Conservation (phyloP, 495 filamentous ascomycete species). For the Paragyromitra xinjiangensis region DNA sequence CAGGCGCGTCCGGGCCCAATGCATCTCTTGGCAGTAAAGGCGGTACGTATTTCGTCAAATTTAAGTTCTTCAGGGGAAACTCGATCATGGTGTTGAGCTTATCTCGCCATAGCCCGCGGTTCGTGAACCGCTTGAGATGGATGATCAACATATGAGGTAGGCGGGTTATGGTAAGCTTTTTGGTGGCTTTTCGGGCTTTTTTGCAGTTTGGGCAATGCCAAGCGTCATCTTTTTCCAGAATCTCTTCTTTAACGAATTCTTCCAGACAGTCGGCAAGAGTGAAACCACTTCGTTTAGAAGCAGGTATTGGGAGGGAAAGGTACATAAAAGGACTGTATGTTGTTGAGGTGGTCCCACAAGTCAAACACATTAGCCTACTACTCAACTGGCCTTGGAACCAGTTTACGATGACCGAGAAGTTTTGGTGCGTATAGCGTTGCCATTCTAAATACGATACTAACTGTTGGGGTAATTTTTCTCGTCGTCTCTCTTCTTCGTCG, state of each 20-base stretch:
- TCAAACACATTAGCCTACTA: slow-evolving; percentile 69
- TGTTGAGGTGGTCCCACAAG: slow-evolving; percentile 72
- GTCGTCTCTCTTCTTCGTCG: slow-evolving; percentile 68
- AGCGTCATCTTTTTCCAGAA: slow-evolving; percentile 70
- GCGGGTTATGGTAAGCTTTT: slow-evolving; percentile 76
- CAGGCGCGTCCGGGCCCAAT: slow-evolving; percentile 49
- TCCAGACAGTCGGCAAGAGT: slow-evolving; percentile 70
- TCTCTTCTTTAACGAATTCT: slow-evolving; percentile 74
- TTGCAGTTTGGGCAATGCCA: slow-evolving; percentile 80
- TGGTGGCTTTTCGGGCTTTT: slow-evolving; percentile 71
- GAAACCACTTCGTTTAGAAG: slow-evolving; percentile 39
- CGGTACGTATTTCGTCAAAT: slow-evolving; percentile 70
- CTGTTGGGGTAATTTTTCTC: slow-evolving; percentile 70
- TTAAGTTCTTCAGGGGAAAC: slow-evolving; percentile 72
- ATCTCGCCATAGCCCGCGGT: slow-evolving; percentile 63
- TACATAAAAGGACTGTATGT: slow-evolving; percentile 73
- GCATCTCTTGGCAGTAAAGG: slow-evolving; percentile 56
- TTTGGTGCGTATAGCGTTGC: slow-evolving; percentile 73
- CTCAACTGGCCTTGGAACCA: slow-evolving; percentile 77
- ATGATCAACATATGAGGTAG: slow-evolving; percentile 76
- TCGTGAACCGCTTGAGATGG: slow-evolving; percentile 78
- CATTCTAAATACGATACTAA: slow-evolving; percentile 73
- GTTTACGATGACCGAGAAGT: slow-evolving; percentile 72
- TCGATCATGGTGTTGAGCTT: slow-evolving; percentile 75
- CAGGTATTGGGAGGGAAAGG: slow-evolving; percentile 56